Conservation (phyloP, 371 early-diverging fungal genomes). For the Rhizopus sp. region DNA sequence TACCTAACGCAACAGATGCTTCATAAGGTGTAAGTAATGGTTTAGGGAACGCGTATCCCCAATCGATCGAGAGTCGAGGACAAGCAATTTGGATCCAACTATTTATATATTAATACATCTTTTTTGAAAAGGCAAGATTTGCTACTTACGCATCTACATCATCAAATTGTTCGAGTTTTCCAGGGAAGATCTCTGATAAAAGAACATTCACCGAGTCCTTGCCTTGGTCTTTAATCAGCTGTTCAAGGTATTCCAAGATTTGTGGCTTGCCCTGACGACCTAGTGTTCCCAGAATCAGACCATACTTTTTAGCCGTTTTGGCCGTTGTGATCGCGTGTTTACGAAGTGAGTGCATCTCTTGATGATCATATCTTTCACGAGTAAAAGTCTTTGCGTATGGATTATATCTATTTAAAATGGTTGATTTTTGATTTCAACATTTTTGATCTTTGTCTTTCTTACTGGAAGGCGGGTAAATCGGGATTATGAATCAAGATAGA, state of each 20-base stretch:
- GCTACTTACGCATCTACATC: constrained; percentile 81
- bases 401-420: constrained; percentile 72
- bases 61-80: constrained; percentile 98
- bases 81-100: constrained; percentile 98
- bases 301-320: constrained; percentile 76
- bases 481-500: constrained; percentile 99
- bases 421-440: not conserved
- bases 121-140: constrained; percentile 4
- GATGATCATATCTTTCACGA: constrained; percentile 93
- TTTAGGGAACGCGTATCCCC: constrained; percentile 96
- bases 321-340: constrained; percentile 79
- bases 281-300: constrained; percentile 95
- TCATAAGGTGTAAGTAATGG: constrained; percentile 98
- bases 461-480: constrained; percentile 83
- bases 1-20: constrained; percentile 83
- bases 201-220: constrained; percentile 77
- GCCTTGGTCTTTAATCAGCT: constrained; percentile 61
- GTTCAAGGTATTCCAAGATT: constrained; percentile 84
- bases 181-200: constrained; percentile 93
- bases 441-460: not conserved
- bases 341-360: constrained; percentile 87
- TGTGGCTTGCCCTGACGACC: constrained; percentile 98
- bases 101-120: not conserved
- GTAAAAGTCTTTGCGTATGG: constrained; percentile 95
- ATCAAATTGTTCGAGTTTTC: constrained; percentile 85